Evolutionary conservation across 169 alveolate genomes (phyloP).

Genomic region (Babesia ovis): DNA sequence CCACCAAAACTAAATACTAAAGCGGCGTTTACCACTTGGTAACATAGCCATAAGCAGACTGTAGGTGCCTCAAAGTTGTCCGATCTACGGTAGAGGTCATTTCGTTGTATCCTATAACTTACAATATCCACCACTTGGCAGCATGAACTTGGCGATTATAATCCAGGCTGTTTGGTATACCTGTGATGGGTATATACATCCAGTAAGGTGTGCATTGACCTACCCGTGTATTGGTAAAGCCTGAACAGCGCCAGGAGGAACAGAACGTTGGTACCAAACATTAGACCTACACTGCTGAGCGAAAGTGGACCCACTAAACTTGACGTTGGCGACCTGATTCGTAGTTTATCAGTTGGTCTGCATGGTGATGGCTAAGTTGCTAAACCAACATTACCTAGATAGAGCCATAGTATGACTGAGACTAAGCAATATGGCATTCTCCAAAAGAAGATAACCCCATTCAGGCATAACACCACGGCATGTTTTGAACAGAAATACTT

Average conservation of each 20-base stretch:
- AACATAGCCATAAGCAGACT: conserved; percentile 81
- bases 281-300: conserved; percentile 74
- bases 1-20: conserved; percentile 84
- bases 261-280: conserved; percentile 70
- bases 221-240: conserved; percentile 42
- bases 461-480: conserved; percentile 85
- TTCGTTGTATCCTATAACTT: not conserved
- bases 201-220: too few relatives aligned
- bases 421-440: conserved; percentile 74
- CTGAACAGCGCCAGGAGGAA: conserved; percentile 60
- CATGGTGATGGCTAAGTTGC: not conserved
- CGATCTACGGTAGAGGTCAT: conserved; percentile 63
- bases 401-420: conserved; percentile 80
- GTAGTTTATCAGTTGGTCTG: conserved; percentile 73
- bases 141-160: conserved; percentile 70
- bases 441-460: conserved; percentile 81
- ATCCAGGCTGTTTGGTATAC: conserved; percentile 67
- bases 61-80: conserved; percentile 86
- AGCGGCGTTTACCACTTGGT: conserved; percentile 85
- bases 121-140: conserved; percentile 86
- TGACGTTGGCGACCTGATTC: conserved; percentile 84
- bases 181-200: conserved; percentile 20
- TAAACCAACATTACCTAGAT: conserved; percentile 49
- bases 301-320: conserved; percentile 85
- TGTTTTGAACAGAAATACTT: conserved; percentile 75